These are phyloP conservation scores for Exophiala xenobiotica DNA, from an alignment of 2,329 filamentous ascomycete genomes.

Conservation along the genomic window DNA sequence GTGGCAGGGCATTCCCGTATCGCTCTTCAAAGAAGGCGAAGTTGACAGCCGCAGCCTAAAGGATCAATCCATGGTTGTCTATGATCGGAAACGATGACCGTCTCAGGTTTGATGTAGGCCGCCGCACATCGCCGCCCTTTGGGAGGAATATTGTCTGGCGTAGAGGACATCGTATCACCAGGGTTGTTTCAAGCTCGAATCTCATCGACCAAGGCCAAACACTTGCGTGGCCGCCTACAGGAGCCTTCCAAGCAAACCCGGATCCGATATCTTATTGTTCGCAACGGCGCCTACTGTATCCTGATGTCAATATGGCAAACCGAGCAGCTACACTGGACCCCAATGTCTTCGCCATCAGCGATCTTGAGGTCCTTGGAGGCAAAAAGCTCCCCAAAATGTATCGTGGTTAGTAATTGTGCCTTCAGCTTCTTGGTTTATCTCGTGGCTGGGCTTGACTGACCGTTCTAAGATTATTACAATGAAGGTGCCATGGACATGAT, in stretches of 20 bases:
- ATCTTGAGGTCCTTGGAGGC: slow-evolving; percentile 11
- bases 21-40: background rate
- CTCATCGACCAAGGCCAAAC: background rate
- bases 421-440: background rate
- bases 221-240: background rate
- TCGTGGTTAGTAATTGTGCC: slow-evolving; percentile 8
- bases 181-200: background rate
- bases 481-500: slow-evolving; percentile 56
- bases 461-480: slow-evolving; percentile 55
- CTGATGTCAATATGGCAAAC: slow-evolving; percentile 35
- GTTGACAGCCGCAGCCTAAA: background rate
- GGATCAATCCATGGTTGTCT: background rate
- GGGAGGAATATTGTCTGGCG: background rate
- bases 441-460: slow-evolving; percentile 3
- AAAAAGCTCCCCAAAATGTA: slow-evolving; percentile 9
- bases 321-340: slow-evolving; percentile 34
- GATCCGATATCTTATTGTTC: background rate
- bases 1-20: background rate
- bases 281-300: background rate
- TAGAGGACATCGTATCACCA: background rate
- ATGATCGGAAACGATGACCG: too few relatives aligned
- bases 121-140: background rate
- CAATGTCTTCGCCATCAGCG: slow-evolving; percentile 26
- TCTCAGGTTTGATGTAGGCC: too few relatives aligned
- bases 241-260: background rate